Percentiles rank a stretch among this genome's conserved stretches.
These are phyloP conservation scores for Diddensiella santjacobensis DNA, from an alignment of 805 yeast species.

Conservation along the genomic window DNA sequence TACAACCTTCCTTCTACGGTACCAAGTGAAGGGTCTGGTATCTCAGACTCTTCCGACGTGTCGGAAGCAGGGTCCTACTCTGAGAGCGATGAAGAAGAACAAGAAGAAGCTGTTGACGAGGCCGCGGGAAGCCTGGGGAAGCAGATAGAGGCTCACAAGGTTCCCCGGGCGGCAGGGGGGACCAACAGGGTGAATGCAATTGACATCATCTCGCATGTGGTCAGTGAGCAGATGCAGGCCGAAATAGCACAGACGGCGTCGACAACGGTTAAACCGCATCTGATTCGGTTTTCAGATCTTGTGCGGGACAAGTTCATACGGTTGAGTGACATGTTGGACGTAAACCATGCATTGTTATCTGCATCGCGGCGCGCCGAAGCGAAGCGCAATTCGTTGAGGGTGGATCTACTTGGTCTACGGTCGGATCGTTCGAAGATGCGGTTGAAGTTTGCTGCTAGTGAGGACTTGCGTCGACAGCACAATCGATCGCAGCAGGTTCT, in stretches of 20 bases:
- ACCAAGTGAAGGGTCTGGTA: no score
- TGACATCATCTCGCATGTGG: conserved; percentile 18
- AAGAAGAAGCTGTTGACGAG: neutral
- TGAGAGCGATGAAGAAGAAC: neutral
- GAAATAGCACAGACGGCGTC: conserved; percentile 5
- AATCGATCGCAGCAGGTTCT: conserved; percentile 2
- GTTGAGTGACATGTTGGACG: conserved; percentile 20
- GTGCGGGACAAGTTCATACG: conserved; percentile 6
- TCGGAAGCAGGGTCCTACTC: no score
- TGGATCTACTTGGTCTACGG: conserved; percentile 13
- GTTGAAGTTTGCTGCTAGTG: conserved; percentile 9
- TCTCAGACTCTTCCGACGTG: no score
- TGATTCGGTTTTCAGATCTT: neutral
- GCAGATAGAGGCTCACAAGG: conserved; percentile 14
- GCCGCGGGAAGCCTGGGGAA: neutral
- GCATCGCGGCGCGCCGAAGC: conserved; percentile 13
- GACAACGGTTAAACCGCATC: neutral
- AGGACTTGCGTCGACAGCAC: conserved; percentile 4
- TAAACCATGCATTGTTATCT: conserved; percentile 9
- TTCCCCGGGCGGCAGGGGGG: conserved; percentile 19
- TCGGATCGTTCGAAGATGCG: conserved; percentile 11
- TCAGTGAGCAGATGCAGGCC: conserved; percentile 10
- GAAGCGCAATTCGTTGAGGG: conserved; percentile 11
- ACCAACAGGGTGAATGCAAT: conserved; percentile 18
- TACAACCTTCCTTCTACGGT: neutral